These are phyloP conservation scores for Clonostachys byssicola DNA, from an alignment of 2,329 filamentous ascomycete species.

Conservation along the genomic window DNA sequence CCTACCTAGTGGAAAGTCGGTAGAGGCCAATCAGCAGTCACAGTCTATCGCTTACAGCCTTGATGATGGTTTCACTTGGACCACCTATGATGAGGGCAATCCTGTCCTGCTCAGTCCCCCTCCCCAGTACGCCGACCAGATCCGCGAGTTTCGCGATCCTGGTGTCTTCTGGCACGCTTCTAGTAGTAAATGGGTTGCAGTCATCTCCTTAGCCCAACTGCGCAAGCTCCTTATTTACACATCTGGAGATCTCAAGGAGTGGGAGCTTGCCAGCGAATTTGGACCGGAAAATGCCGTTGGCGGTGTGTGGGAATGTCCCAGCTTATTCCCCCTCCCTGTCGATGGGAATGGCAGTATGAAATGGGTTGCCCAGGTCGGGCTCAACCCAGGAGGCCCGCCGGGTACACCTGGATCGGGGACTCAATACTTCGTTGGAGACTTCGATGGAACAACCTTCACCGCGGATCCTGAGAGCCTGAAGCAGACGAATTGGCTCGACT, in stretches of 20 bases:
- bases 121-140: background rate
- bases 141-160: constrained; percentile 1
- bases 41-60: constrained; percentile 3
- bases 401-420: constrained; percentile 1
- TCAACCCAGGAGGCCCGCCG: constrained; percentile 3
- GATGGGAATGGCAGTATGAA: background rate
- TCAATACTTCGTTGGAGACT: constrained; percentile 3
- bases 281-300: constrained; percentile 1
- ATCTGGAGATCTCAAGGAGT: constrained; percentile 1
- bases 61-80: constrained; percentile 1
- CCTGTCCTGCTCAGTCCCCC: constrained; percentile 1
- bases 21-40: background rate
- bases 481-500: constrained; percentile 1
- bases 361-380: constrained; percentile 2
- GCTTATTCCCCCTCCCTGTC: constrained; percentile 1
- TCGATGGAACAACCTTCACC: constrained; percentile 1
- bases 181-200: constrained; percentile 1
- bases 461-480: background rate
- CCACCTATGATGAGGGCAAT: constrained; percentile 1
- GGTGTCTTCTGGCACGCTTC: constrained; percentile 2
- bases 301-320: constrained; percentile 3
- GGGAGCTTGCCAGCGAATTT: constrained; percentile 1
- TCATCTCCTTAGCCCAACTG: constrained; percentile 1
- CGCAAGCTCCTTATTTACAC: constrained; percentile 3
- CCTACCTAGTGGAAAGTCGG: background rate